phyloP scores from a whole-genome alignment of 495 filamentous ascomycete genomes.

The Xylaria longipes region DNA sequence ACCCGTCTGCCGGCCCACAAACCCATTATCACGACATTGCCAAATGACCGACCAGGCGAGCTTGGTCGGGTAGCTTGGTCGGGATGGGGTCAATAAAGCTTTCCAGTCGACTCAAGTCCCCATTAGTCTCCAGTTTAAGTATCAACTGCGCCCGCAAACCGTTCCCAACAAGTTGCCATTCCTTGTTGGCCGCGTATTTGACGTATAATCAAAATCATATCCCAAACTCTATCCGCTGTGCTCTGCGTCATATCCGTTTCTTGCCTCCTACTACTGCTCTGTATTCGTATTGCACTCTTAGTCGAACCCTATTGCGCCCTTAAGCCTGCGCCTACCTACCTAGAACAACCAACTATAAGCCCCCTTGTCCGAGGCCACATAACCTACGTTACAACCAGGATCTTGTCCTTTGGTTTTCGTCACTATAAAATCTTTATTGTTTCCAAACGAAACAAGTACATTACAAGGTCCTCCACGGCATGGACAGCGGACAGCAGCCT shows the following conservation, averaged over 20 bases:
- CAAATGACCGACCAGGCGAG: slow-evolving; percentile 13
- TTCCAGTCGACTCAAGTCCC: not conserved
- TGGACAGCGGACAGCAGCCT: slow-evolving; percentile 12
- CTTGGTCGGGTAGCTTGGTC: not conserved
- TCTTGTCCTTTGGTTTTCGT: not conserved
- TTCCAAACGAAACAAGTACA: not conserved
- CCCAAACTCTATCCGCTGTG: slow-evolving; percentile 20
- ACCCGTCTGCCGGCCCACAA: slow-evolving; percentile 14
- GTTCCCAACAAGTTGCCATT: not conserved
- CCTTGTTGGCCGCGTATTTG: not conserved
- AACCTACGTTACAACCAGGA: not conserved
- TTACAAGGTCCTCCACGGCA: not conserved
- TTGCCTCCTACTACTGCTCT: not conserved
- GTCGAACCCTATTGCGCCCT: not conserved
- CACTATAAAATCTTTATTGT: not conserved
- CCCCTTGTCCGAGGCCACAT: not conserved
- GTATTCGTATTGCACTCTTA: not conserved
- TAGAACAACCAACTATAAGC: not conserved
- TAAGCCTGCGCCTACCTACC: not conserved
- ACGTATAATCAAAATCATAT: slow-evolving; percentile 13
- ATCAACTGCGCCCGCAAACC: not conserved
- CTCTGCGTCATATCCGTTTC: slow-evolving; percentile 11
- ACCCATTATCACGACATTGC: slow-evolving; percentile 15
- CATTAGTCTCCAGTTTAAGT: slow-evolving; percentile 16
- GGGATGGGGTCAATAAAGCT: slow-evolving; percentile 5